Evolutionary conservation across 1,284 basidiomycete species (phyloP).

Genomic region (Marasmius sp.): DNA sequence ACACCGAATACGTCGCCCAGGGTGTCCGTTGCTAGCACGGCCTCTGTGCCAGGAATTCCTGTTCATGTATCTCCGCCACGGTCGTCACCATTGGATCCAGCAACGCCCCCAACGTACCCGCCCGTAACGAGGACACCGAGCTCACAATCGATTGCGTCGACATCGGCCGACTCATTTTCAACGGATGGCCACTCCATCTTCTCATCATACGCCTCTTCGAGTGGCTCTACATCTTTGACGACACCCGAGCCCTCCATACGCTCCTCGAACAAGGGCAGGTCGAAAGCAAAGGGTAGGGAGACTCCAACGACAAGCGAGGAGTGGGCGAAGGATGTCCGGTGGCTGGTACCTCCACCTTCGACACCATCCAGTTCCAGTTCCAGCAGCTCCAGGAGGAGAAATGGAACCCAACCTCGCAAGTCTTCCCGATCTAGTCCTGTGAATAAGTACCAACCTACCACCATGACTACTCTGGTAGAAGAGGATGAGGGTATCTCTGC

Average conservation of each 20-base stretch:
- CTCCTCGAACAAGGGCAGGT: conserved; percentile 2
- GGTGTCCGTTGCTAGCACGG: conserved; percentile 40
- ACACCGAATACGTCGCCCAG: conserved; percentile 51
- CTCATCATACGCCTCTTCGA: conserved; percentile 33
- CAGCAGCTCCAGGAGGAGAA: not conserved
- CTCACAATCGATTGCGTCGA: conserved; percentile 23
- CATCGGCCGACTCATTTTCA: conserved; percentile 19
- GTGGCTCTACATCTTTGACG: conserved; percentile 30
- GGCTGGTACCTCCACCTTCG: conserved; percentile 45
- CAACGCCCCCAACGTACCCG: conserved; percentile 31
- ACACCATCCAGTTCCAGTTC: not conserved
- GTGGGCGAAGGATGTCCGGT: conserved; percentile 65
- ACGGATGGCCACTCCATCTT: conserved; percentile 21
- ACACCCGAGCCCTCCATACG: conserved; percentile 19
- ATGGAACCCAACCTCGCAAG: not conserved
- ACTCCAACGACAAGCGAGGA: conserved; percentile 42
- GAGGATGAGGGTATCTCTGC: not conserved
- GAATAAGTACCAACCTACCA: not conserved
- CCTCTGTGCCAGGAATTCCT: conserved; percentile 2
- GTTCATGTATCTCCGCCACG: not conserved
- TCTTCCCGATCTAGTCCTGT: not conserved
- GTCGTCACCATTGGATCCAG: conserved; percentile 23
- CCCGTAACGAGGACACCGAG: conserved; percentile 30
- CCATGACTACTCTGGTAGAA: not conserved
- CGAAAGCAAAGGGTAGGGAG: conserved; percentile 10